Base-by-base conservation (phyloP, 768 basidiomycete genomes). In the Strobilomyces dryophilus region DNA sequence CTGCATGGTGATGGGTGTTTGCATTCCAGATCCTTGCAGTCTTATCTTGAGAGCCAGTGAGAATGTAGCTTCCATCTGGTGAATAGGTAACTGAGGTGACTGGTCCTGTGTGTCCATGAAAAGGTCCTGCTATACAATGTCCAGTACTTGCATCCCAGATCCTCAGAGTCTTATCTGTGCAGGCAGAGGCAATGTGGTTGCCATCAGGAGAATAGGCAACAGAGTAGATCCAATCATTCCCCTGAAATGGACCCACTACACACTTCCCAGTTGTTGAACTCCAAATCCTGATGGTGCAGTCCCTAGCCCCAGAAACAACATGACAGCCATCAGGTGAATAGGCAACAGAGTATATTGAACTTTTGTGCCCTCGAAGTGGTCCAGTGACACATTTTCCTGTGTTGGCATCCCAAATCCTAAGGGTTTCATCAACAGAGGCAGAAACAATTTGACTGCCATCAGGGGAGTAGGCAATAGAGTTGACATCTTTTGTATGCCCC, bases 161-260 rank as follows among this genome's bases (percentile, higher is more conserved):
- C 44, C 41, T 61, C 2, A 67, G 27, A 1, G 55, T 59, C 1
- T 17, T 34, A 37, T 69, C 58, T n/a, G 27, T 3, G 4, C 62
- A 64, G 5, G 53, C 70, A 51, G 67, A 66, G 21, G 47, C 66
- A 39, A 72, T 50, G 8, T 51, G 47, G 26, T 10, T 56, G 10
- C 59, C 55, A 60, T 70, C 56, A 35, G 58, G 58, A 14, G 69
- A 68, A 43, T 64, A 57, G 18, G 57, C 66, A 48, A 68, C 36
- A 51, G 61, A 59, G 10, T 35, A 35, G 0, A 64, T 41, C 26
- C 31, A 20, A 17, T 14, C 48, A 11, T 68, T 55, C 10, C 39
- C 56, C 3, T 47, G 14, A 18, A 55, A 34, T 45, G 53, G 53
- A 32, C 32, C 45, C 49, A 34, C 44, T 2, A 60, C 24, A 49